Evolutionary conservation across 768 basidiomycete species (phyloP).

Genomic region (Lepiota brunneoincarnata): DNA sequence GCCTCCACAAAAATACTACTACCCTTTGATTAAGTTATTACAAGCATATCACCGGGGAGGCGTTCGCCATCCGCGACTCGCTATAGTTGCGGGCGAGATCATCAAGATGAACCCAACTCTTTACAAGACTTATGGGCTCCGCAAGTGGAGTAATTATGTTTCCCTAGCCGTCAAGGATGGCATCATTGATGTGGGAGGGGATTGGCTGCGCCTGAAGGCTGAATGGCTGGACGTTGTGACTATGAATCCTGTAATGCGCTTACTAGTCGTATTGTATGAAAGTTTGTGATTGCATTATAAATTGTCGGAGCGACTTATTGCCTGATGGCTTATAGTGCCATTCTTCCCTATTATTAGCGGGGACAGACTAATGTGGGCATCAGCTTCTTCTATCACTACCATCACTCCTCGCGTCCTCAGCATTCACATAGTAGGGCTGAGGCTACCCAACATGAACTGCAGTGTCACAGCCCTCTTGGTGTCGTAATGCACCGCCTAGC

Average conservation of each 20-base stretch:
- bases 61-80: background rate
- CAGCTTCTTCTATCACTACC: too few relatives aligned
- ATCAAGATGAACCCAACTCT: conserved; percentile 2
- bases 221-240: conserved; percentile 5
- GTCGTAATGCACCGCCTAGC: too few relatives aligned
- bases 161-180: conserved; percentile 9
- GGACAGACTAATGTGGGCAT: too few relatives aligned
- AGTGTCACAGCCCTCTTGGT: too few relatives aligned
- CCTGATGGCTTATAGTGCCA: too few relatives aligned
- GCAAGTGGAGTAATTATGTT: conserved; percentile 11
- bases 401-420: too few relatives aligned
- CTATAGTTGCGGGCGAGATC: conserved; percentile 4
- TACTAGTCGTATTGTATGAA: too few relatives aligned
- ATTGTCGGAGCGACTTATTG: too few relatives aligned
- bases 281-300: too few relatives aligned
- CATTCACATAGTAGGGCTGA: too few relatives aligned
- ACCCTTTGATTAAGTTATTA: conserved; percentile 7
- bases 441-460: too few relatives aligned
- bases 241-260: background rate
- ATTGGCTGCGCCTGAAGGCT: conserved; percentile 9
- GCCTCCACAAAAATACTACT: conserved; percentile 4
- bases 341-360: too few relatives aligned
- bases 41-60: conserved; percentile 5
- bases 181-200: conserved; percentile 3
- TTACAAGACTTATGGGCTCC: conserved; percentile 12